Evolutionary conservation across 2,329 filamentous ascomycete genomes (phyloP).

Genomic region (Epichloe baconii): DNA sequence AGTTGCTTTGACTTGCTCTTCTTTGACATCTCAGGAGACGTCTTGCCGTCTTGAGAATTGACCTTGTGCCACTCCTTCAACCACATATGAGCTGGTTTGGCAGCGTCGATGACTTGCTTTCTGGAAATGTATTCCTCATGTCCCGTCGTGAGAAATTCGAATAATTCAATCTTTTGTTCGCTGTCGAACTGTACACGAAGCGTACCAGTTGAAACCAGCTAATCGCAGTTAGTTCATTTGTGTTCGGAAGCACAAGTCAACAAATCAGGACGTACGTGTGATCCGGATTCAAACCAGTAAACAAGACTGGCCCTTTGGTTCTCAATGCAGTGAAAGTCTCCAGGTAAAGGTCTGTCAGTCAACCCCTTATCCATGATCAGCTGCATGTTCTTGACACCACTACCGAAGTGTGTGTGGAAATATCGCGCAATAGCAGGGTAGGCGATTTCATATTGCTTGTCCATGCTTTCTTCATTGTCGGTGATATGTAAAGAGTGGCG

Average conservation of each 20-base stretch:
- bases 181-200: slow-evolving; percentile 69
- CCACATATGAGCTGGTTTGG: slow-evolving; percentile 50
- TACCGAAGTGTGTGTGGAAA: slow-evolving; percentile 79
- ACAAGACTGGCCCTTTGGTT: slow-evolving; percentile 68
- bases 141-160: slow-evolving; percentile 65
- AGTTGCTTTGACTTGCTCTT: slow-evolving; percentile 46
- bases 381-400: slow-evolving; percentile 75
- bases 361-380: slow-evolving; percentile 62
- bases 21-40: slow-evolving; percentile 55
- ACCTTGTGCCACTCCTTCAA: slow-evolving; percentile 51
- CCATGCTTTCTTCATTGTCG: slow-evolving; percentile 40
- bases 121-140: slow-evolving; percentile 80
- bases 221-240: background rate
- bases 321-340: slow-evolving; percentile 60
- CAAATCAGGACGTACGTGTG: slow-evolving; percentile 48
- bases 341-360: slow-evolving; percentile 41
- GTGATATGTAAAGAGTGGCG: slow-evolving; percentile 54
- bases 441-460: slow-evolving; percentile 79
- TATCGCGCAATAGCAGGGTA: slow-evolving; percentile 74
- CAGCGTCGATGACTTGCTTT: slow-evolving; percentile 46
- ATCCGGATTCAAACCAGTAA: slow-evolving; percentile 77
- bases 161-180: slow-evolving; percentile 67
- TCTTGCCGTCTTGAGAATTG: slow-evolving; percentile 43
- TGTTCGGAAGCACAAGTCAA: background rate
- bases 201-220: slow-evolving; percentile 67